A percentile compares a stretch with the other conserved stretches of the same genome.
phyloP scores from a whole-genome alignment of 495 filamentous ascomycete genomes.

The Aspergillus kassunensis region DNA sequence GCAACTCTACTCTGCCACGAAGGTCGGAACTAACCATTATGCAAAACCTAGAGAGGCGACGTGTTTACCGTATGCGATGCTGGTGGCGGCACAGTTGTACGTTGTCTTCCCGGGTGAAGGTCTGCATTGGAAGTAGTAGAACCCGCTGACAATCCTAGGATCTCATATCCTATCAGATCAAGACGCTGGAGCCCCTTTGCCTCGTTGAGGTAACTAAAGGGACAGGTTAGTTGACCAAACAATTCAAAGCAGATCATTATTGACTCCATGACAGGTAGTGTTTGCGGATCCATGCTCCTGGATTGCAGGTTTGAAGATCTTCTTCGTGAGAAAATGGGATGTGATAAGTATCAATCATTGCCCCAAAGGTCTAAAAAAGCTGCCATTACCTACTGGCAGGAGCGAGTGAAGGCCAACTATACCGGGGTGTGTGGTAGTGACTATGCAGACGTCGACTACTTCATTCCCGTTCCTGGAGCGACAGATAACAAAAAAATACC shows the following conservation, averaged over 20 bases:
- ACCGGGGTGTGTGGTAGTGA: conserved; percentile 5
- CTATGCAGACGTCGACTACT: conserved; percentile 12
- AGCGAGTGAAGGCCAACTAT: conserved; percentile 22
- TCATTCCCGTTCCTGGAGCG: conserved; percentile 22
- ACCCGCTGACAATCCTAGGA: conserved; percentile 28
- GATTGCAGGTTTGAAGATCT: conserved; percentile 45
- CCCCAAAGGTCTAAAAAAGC: conserved; percentile 7
- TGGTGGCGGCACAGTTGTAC: conserved; percentile 57
- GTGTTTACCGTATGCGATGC: conserved; percentile 55
- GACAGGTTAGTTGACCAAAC: conserved; percentile 27
- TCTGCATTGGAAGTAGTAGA: not conserved
- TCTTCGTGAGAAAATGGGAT: conserved; percentile 31
- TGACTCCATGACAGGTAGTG: conserved; percentile 28
- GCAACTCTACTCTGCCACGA: not conserved
- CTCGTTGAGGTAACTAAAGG: conserved; percentile 22
- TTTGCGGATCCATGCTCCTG: conserved; percentile 57
- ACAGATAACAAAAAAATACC: conserved; percentile 8
- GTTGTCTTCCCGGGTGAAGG: conserved; percentile 8
- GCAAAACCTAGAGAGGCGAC: conserved; percentile 30
- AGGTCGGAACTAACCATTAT: no score
- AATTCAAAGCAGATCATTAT: not conserved
- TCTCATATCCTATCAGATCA: conserved; percentile 37
- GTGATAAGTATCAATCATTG: conserved; percentile 1
- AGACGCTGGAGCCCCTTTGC: conserved; percentile 8
- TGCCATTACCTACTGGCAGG: conserved; percentile 21